These are phyloP conservation scores for Serendipita sp. DNA, from an alignment of 768 basidiomycete genomes.

Conservation along the genomic window DNA sequence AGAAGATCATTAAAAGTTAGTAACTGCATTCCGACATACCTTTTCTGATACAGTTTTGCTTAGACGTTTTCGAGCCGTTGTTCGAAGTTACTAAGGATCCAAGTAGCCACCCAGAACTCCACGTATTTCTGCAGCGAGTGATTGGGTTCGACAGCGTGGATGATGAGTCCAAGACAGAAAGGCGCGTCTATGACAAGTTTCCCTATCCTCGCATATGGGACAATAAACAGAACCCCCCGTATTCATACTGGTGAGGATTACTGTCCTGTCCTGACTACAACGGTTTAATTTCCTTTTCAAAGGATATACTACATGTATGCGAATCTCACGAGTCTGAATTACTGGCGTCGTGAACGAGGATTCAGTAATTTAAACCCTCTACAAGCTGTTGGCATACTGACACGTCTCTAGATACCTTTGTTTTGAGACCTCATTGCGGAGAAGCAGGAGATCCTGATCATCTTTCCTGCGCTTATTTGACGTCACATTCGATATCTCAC, in stretches of 20 bases:
- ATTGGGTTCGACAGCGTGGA: conserved; percentile 98
- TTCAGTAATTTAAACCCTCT: conserved; percentile 54
- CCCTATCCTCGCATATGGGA: conserved; percentile 87
- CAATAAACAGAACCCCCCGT: conserved; percentile 77
- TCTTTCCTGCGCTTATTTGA: conserved; percentile 87
- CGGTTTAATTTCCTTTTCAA: background rate
- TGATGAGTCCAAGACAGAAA: conserved; percentile 88
- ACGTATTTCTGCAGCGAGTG: conserved; percentile 88
- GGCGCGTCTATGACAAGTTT: conserved; percentile 84
- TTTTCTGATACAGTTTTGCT: background rate
- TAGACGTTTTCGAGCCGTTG: conserved; percentile 83
- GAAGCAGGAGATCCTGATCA: conserved; percentile 99
- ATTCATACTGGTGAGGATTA: conserved; percentile 74
- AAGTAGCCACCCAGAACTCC: conserved; percentile 75
- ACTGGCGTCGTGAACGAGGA: conserved; percentile 73
- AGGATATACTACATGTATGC: conserved; percentile 98
- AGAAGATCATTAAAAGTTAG: conserved; percentile 81
- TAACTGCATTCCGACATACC: conserved; percentile 9
- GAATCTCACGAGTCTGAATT: conserved; percentile 88
- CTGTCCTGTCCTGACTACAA: background rate
- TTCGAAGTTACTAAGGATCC: conserved; percentile 96
- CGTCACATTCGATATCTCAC: conserved; percentile 95
- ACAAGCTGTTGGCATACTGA: background rate
- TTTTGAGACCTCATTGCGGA: conserved; percentile 89
- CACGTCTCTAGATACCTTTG: conserved; percentile 63